phyloP scores from a whole-genome alignment of 208 protist species.

The Kentomonas sorsogonicus region DNA sequence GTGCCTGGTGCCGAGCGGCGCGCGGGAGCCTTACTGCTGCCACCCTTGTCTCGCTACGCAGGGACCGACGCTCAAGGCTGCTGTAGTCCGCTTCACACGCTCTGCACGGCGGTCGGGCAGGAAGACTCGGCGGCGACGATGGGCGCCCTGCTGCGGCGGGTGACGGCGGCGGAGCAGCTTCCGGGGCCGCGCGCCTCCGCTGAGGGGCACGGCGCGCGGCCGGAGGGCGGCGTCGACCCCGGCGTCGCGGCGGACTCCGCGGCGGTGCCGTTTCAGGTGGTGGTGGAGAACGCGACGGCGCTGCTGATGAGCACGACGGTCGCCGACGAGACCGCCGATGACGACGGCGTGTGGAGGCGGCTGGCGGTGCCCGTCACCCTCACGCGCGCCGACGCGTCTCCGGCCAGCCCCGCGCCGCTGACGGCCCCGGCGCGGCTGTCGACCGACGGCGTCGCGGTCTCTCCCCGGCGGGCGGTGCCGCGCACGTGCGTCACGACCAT shows the following conservation, averaged over 20 bases:
- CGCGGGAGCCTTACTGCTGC: no score
- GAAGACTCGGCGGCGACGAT: no score
- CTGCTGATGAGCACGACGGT: background rate
- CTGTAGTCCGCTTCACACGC: no score
- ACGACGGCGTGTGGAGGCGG: slow-evolving; percentile 11
- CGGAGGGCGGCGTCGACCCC: background rate
- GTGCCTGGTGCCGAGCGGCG: no score
- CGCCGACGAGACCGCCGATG: background rate
- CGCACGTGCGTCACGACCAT: background rate
- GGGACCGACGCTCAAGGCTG: no score
- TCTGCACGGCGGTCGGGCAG: no score
- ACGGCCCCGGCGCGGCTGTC: background rate
- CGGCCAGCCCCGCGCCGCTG: background rate
- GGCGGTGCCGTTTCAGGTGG: no score
- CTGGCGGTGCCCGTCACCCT: background rate
- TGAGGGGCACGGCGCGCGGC: background rate
- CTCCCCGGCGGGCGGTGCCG: no score
- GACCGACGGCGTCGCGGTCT: no score
- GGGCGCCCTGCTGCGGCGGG: background rate
- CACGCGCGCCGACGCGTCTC: background rate
- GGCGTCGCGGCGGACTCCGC: no score
- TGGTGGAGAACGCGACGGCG: background rate
- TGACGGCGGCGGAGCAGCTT: slow-evolving; percentile 1
- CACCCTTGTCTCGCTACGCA: no score
- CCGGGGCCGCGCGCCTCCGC: background rate